A percentile compares a stretch with the other conserved stretches of the same genome.
Conservation (phyloP, 2,329 filamentous ascomycete genomes). For the Alternaria sp. region DNA sequence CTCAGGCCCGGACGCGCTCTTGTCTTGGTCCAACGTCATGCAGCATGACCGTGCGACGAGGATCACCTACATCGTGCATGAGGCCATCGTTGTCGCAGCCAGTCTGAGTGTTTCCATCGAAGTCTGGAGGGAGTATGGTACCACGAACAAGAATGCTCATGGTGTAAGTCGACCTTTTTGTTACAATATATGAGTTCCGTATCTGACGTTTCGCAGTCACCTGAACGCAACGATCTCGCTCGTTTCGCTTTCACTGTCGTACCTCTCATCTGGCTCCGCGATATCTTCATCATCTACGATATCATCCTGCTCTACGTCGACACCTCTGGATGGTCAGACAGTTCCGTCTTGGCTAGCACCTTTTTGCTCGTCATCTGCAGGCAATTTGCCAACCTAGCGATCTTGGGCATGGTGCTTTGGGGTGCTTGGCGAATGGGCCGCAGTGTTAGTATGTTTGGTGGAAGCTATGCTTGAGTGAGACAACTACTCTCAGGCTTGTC, state of each 20-base stretch:
- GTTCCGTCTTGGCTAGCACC: background rate
- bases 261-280: conserved; percentile 10
- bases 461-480: background rate
- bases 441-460: background rate
- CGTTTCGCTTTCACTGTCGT: conserved; percentile 6
- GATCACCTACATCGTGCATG: conserved; percentile 3
- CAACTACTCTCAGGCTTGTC: background rate
- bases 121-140: conserved; percentile 3
- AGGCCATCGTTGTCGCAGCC: conserved; percentile 5
- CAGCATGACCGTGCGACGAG: background rate
- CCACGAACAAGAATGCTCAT: conserved; percentile 3
- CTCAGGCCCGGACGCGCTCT: background rate
- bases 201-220: background rate
- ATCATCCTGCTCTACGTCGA: conserved; percentile 2
- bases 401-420: conserved; percentile 8
- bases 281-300: conserved; percentile 12
- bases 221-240: conserved; percentile 5
- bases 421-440: conserved; percentile 12
- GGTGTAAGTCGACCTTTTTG: background rate
- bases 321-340: background rate
- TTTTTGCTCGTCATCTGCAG: conserved; percentile 5
- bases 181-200: background rate
- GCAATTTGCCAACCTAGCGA: conserved; percentile 4
- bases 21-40: conserved; percentile 5
- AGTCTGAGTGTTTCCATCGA: conserved; percentile 5